Evolutionary conservation across 768 basidiomycete genomes (phyloP).

Genomic region (Agrocybe chaxingu): DNA sequence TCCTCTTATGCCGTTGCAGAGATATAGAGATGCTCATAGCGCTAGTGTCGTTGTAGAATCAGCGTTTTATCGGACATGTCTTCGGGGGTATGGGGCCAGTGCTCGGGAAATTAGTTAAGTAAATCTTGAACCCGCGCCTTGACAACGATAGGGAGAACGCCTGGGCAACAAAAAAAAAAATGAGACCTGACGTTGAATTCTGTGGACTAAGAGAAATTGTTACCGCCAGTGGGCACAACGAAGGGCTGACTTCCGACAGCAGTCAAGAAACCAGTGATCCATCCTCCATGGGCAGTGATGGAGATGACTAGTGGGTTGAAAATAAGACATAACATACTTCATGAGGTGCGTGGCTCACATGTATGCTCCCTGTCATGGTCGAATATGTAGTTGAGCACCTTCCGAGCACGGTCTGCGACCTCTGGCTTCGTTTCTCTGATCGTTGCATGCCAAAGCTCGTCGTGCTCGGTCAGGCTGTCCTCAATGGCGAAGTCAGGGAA

Average conservation of each 20-base stretch:
- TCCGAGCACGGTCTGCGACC: slow-evolving; percentile 42
- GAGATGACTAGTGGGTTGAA: slow-evolving; percentile 48
- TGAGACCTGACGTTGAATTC: too few species aligned
- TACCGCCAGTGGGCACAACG: slow-evolving; percentile 62
- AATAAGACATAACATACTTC: background rate
- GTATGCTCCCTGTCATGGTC: slow-evolving; percentile 33
- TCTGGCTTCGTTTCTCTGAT: slow-evolving; percentile 50
- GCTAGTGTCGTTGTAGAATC: too few species aligned
- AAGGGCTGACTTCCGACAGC: slow-evolving; percentile 43
- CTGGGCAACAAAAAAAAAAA: too few species aligned
- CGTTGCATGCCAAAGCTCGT: slow-evolving; percentile 55
- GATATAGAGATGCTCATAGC: too few species aligned
- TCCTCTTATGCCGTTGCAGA: too few species aligned
- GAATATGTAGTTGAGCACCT: slow-evolving; percentile 57
- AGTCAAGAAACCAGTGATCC: slow-evolving; percentile 53
- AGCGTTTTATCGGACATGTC: too few species aligned
- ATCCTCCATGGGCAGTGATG: slow-evolving; percentile 63
- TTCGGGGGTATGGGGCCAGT: too few species aligned
- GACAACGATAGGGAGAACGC: too few species aligned
- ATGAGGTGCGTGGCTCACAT: slow-evolving; percentile 35
- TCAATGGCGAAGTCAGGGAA: slow-evolving; percentile 60
- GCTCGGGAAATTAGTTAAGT: too few species aligned
- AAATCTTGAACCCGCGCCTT: too few species aligned
- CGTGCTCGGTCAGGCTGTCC: slow-evolving; percentile 56
- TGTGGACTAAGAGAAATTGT: background rate